Evolutionary conservation across 164 flowering plant genomes (phyloP).

Genomic region (Akebia trifoliata): DNA sequence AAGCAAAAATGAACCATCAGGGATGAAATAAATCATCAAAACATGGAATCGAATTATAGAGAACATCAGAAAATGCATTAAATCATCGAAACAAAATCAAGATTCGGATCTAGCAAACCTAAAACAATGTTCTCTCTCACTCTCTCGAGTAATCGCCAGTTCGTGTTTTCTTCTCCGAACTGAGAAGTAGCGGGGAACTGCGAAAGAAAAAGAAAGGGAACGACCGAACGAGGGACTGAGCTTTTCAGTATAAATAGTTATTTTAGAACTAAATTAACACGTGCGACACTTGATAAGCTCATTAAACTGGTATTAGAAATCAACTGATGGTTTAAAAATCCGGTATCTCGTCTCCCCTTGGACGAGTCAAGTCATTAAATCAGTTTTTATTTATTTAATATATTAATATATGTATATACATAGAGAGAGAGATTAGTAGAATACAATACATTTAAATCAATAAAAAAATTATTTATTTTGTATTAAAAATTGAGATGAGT

Average conservation of each 20-base stretch:
- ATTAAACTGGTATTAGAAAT: too few species aligned
- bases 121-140: neutral
- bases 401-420: too few species aligned
- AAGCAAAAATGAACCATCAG: neutral
- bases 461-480: too few species aligned
- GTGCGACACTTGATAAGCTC: too few species aligned
- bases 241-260: neutral
- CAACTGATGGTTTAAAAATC: too few species aligned
- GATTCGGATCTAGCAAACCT: neutral
- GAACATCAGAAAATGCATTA: neutral
- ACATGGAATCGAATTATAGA: neutral
- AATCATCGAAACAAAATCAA: neutral
- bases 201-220: constrained; percentile 1
- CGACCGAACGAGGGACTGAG: constrained; percentile 6
- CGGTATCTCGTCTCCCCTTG: too few species aligned
- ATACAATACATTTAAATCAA: too few species aligned
- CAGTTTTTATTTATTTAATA: too few species aligned
- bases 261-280: neutral
- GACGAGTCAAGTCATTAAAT: too few species aligned
- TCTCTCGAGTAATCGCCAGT: neutral
- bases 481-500: too few species aligned
- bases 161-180: neutral
- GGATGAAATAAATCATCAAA: too few species aligned
- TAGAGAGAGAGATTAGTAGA: too few species aligned
- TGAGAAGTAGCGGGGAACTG: neutral